Percentiles rank a stretch among this genome's conserved stretches.
Evolutionary conservation across 2,329 filamentous ascomycete genomes (phyloP).

Genomic region (Colletotrichum simmondsii): DNA sequence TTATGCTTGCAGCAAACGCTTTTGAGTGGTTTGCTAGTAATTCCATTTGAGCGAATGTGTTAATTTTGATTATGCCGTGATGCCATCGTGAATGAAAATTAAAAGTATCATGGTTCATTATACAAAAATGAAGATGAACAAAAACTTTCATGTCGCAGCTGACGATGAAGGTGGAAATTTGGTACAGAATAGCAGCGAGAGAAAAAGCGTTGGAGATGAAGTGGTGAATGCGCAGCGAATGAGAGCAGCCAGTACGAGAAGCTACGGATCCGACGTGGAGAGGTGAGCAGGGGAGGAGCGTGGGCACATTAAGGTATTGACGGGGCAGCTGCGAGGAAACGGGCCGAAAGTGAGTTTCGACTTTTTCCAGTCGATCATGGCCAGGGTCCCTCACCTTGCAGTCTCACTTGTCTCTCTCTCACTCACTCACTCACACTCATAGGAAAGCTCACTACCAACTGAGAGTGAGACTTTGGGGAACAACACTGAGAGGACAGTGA

Average conservation of each 20-base stretch:
- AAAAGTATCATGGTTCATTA: not conserved
- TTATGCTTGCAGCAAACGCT: not conserved
- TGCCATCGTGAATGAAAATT: too few species aligned
- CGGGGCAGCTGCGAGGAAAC: slow-evolving; percentile 10
- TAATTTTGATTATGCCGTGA: not conserved
- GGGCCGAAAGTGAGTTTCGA: slow-evolving; percentile 28
- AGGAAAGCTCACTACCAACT: not conserved
- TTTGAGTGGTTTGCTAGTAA: not conserved
- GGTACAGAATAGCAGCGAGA: slow-evolving; percentile 6
- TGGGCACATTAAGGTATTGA: not conserved
- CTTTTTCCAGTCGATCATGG: slow-evolving; percentile 12
- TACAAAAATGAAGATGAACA: not conserved
- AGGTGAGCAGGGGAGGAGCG: not conserved
- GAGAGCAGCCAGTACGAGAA: not conserved
- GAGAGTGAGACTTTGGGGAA: not conserved
- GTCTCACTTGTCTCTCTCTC: too few species aligned
- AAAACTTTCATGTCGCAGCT: not conserved
- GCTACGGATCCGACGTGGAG: not conserved
- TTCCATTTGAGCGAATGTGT: not conserved
- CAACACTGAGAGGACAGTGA: not conserved
- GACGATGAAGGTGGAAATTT: slow-evolving; percentile 3
- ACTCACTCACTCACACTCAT: too few species aligned
- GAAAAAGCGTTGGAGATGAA: slow-evolving; percentile 18
- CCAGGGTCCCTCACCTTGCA: not conserved
- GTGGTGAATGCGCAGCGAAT: slow-evolving; percentile 6